A percentile compares a stretch with the other conserved stretches of the same genome.
Evolutionary conservation across 768 basidiomycete genomes (phyloP).

Genomic region (Ramaria sp.): DNA sequence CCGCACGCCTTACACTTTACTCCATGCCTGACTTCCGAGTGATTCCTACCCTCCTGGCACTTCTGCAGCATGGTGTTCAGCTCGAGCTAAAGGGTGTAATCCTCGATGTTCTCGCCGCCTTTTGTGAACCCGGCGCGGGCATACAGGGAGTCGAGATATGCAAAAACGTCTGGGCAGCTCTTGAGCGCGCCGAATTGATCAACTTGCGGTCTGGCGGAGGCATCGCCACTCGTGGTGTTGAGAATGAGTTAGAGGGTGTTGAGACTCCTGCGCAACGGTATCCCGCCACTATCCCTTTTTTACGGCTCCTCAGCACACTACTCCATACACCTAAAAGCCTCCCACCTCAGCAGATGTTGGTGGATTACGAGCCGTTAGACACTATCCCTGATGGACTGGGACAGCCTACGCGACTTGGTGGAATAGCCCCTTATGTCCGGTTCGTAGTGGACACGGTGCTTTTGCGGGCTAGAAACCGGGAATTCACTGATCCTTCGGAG

Average conservation of each 20-base stretch:
- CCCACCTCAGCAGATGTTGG: slow-evolving; percentile 44
- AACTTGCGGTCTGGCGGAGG: slow-evolving; percentile 52
- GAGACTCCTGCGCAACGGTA: slow-evolving; percentile 72
- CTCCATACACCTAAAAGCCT: slow-evolving; percentile 75
- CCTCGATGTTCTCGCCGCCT: slow-evolving; percentile 71
- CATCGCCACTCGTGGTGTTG: slow-evolving; percentile 62
- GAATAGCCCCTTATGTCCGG: slow-evolving; percentile 70
- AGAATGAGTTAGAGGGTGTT: slow-evolving; percentile 80
- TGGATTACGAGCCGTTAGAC: slow-evolving; percentile 50
- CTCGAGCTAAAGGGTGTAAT: slow-evolving; percentile 85
- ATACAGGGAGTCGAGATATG: slow-evolving; percentile 66
- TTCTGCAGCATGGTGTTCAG: slow-evolving; percentile 73
- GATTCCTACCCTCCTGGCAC: slow-evolving; percentile 65
- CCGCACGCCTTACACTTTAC: slow-evolving; percentile 69
- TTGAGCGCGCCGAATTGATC: slow-evolving; percentile 70
- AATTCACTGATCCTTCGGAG: slow-evolving; percentile 65
- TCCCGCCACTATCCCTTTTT: slow-evolving; percentile 82
- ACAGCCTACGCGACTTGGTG: slow-evolving; percentile 68
- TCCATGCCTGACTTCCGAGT: slow-evolving; percentile 72
- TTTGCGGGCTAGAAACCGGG: slow-evolving; percentile 28
- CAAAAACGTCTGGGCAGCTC: slow-evolving; percentile 68
- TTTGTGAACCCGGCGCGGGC: slow-evolving; percentile 75
- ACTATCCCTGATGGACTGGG: slow-evolving; percentile 76
- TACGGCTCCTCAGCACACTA: slow-evolving; percentile 70
- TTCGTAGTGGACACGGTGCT: slow-evolving; percentile 91